Evolutionary conservation across 75 land plant species (phyloP).

Genomic region (Selaginella tamariscina): DNA sequence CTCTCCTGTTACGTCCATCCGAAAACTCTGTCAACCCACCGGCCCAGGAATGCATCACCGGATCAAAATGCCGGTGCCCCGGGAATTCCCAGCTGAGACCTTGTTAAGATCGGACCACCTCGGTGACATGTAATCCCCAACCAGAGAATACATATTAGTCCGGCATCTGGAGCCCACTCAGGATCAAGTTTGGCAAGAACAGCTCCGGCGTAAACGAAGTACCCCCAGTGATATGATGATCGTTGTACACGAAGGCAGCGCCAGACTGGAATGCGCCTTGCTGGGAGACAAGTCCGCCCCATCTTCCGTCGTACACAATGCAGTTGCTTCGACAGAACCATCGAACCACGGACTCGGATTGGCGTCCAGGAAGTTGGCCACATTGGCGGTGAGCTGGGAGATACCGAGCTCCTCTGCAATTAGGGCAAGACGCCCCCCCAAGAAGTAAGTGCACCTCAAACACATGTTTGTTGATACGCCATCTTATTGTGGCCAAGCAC

Average conservation of each 20-base stretch:
- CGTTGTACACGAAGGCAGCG: conserved; percentile 31
- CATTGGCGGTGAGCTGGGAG: conserved; percentile 8
- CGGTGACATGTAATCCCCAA: conserved; percentile 20
- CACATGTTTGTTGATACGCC: too few species aligned
- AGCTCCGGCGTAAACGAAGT: conserved; percentile 29
- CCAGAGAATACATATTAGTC: conserved; percentile 18
- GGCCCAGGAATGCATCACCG: conserved; percentile 31
- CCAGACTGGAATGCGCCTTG: conserved; percentile 9
- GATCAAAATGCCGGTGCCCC: conserved; percentile 22
- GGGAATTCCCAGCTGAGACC: neutral
- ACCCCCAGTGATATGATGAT: conserved; percentile 33
- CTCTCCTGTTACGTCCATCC: conserved; percentile 36
- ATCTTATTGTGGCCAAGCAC: too few species aligned
- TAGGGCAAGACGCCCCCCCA: conserved; percentile 22
- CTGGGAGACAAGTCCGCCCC: conserved; percentile 21
- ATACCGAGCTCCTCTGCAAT: conserved; percentile 22
- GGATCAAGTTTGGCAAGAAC: conserved; percentile 30
- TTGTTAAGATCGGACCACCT: neutral
- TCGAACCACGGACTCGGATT: conserved; percentile 24
- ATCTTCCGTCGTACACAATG: conserved; percentile 19
- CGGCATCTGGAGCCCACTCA: too few species aligned
- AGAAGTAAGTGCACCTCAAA: conserved; percentile 27
- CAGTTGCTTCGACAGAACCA: conserved; percentile 20
- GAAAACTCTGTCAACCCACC: conserved; percentile 27
- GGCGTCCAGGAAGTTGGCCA: conserved; percentile 15